Evolutionary conservation across 331 rosid genomes (phyloP).

Genomic region (Quercus lobata): DNA sequence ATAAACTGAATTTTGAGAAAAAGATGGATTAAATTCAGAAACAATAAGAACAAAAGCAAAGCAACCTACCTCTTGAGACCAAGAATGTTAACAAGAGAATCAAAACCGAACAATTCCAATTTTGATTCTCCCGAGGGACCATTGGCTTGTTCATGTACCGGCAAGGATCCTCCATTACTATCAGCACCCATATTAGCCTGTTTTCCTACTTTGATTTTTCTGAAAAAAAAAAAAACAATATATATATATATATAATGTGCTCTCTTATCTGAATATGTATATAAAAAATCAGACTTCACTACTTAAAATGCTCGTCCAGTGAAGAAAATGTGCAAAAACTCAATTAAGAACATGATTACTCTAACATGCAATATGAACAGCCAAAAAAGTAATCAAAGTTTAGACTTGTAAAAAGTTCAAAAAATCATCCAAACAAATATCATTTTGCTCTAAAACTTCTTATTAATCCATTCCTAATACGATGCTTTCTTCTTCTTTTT

Average conservation of each 20-base stretch:
- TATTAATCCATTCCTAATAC: no score
- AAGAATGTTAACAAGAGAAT: conserved; percentile 98
- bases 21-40: not conserved
- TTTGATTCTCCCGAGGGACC: conserved; percentile 82
- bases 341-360: no score
- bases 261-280: no score
- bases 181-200: conserved; percentile 37
- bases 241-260: not conserved
- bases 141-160: conserved; percentile 40
- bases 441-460: no score
- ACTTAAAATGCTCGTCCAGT: no score
- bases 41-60: not conserved
- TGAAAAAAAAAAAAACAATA: conserved; percentile 23
- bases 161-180: conserved; percentile 37
- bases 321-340: no score
- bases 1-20: not conserved
- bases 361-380: no score
- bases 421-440: no score
- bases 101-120: conserved; percentile 92
- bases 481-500: no score
- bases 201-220: conserved; percentile 56
- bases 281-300: no score
- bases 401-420: no score
- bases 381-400: no score
- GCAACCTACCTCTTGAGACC: conserved; percentile 80